Conservation (phyloP, 2,329 filamentous ascomycete genomes). For the Ophiostoma australiae region DNA sequence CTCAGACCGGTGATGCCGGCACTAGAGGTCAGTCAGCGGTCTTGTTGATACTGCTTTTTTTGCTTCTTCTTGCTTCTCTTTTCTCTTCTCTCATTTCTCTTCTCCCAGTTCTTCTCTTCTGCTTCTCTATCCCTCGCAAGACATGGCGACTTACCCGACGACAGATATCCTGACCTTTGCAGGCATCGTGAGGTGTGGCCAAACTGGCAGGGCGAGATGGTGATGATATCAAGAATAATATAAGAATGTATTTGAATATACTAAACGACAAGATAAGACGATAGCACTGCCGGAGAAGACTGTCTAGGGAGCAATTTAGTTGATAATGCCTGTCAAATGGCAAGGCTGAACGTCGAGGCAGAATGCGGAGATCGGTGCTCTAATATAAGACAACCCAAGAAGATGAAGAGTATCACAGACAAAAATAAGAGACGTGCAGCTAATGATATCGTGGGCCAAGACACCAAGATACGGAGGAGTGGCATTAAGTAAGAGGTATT, state of each 20-base stretch:
- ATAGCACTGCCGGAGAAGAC: neutral
- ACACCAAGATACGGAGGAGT: neutral
- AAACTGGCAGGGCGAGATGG: no score
- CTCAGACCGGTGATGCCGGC: conserved; percentile 52
- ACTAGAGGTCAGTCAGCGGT: conserved; percentile 32
- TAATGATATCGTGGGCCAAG: neutral
- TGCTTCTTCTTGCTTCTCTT: no score
- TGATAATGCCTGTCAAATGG: no score
- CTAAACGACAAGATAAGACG: neutral
- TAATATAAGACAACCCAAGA: no score
- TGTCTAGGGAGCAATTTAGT: no score
- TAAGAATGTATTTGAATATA: neutral
- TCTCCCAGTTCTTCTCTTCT: no score
- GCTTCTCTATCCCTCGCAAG: neutral
- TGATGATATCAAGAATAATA: neutral
- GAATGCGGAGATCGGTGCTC: neutral
- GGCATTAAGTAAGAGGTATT: neutral
- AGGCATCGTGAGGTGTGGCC: conserved; percentile 15
- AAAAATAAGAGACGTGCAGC: neutral
- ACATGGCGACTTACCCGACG: conserved; percentile 23
- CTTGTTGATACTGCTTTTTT: neutral
- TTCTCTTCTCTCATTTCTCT: no score
- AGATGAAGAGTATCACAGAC: no score
- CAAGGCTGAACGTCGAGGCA: neutral
- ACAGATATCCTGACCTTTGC: conserved; percentile 20